Evolutionary conservation across 1,284 basidiomycete species (phyloP).

Genomic region (Ustanciosporium gigantosporum): DNA sequence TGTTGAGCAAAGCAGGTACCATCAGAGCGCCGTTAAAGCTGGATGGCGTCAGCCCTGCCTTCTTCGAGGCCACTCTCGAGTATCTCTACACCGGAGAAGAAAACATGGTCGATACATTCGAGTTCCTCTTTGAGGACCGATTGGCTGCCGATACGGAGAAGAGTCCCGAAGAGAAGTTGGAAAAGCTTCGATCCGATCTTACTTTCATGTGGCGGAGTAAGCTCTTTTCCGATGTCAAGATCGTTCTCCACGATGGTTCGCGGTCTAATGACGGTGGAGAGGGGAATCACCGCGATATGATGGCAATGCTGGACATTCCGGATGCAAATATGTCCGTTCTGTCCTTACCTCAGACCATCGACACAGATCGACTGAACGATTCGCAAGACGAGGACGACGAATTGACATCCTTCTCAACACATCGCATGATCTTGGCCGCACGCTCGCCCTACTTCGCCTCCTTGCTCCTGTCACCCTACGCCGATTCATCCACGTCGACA

Average conservation of each 20-base stretch:
- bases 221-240: conserved; percentile 49
- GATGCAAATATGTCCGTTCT: conserved; percentile 42
- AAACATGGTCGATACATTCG: conserved; percentile 44
- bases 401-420: conserved; percentile 72
- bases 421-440: conserved; percentile 87
- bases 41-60: conserved; percentile 32
- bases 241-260: conserved; percentile 39
- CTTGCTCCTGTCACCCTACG: conserved; percentile 72
- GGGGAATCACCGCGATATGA: not conserved
- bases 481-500: conserved; percentile 30
- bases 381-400: conserved; percentile 42
- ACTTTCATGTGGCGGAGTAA: conserved; percentile 57
- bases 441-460: conserved; percentile 84
- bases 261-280: not conserved
- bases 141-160: conserved; percentile 58
- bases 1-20: conserved; percentile 36
- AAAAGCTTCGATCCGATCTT: conserved; percentile 71
- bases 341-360: conserved; percentile 35
- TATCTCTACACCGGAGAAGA: conserved; percentile 56
- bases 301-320: conserved; percentile 28
- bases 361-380: conserved; percentile 21
- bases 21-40: conserved; percentile 40
- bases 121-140: conserved; percentile 49
- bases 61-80: conserved; percentile 48
- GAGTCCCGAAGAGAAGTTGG: conserved; percentile 74